Evolutionary conservation across 208 protist species (phyloP).

Genomic region (Wallacemonas sp.): DNA sequence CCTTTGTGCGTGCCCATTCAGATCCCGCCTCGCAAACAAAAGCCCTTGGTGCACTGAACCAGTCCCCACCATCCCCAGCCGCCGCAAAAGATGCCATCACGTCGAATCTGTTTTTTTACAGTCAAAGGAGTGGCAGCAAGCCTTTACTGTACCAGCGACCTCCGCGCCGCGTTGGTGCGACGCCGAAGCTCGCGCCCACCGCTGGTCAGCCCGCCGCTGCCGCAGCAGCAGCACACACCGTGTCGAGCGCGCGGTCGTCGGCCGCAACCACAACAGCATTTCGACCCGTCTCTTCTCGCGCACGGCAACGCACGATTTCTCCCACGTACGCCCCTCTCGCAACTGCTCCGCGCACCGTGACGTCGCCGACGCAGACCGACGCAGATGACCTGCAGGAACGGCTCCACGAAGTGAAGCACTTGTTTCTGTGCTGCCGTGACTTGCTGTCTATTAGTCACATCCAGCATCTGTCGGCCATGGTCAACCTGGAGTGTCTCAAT

Average conservation of each 20-base stretch:
- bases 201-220: too few relatives aligned
- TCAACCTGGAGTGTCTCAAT: slow-evolving; percentile 52
- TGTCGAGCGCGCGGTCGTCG: too few relatives aligned
- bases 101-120: neutral
- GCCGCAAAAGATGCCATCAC: neutral
- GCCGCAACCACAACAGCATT: too few relatives aligned
- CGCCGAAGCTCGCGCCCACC: neutral
- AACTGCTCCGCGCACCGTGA: too few relatives aligned
- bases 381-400: neutral
- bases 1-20: neutral
- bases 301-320: neutral
- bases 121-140: slow-evolving; percentile 4
- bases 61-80: too few relatives aligned
- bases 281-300: neutral
- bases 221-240: too few relatives aligned
- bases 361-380: too few relatives aligned
- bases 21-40: too few relatives aligned
- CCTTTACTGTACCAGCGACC: slow-evolving; percentile 5
- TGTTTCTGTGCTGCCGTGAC: slow-evolving; percentile 69
- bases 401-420: slow-evolving; percentile 10
- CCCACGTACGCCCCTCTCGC: too few relatives aligned
- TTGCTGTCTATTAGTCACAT: slow-evolving; percentile 71
- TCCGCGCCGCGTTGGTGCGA: neutral
- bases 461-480: slow-evolving; percentile 54
- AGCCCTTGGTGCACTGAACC: too few relatives aligned